These are phyloP conservation scores for Podila horticola DNA, from an alignment of 192 early-diverging fungal species.

Conservation along the genomic window DNA sequence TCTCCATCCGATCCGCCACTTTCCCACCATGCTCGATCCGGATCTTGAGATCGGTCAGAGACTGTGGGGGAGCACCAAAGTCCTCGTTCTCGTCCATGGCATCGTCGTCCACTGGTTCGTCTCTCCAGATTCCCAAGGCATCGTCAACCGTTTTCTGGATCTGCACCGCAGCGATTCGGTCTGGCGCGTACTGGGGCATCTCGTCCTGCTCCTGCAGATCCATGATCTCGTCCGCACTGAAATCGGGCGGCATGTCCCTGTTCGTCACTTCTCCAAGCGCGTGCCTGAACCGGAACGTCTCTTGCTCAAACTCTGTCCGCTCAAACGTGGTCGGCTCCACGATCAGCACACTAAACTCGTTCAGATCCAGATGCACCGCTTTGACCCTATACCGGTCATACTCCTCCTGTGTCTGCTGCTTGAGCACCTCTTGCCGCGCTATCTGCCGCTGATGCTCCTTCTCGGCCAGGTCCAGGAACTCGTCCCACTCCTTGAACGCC, in stretches of 20 bases:
- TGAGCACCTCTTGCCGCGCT: background rate
- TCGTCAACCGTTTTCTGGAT: background rate
- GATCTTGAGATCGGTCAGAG: background rate
- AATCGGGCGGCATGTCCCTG: slow-evolving; percentile 13
- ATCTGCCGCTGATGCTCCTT: slow-evolving; percentile 11
- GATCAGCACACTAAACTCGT: too few relatives aligned
- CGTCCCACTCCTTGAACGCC: slow-evolving; percentile 15
- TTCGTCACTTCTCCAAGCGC: background rate
- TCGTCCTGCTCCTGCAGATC: slow-evolving; percentile 3
- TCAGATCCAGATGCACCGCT: too few relatives aligned
- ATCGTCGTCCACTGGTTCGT: slow-evolving; percentile 4
- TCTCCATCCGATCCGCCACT: background rate
- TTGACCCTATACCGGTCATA: too few relatives aligned
- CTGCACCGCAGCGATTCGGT: background rate
- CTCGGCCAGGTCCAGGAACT: slow-evolving; percentile 20
- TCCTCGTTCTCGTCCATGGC: slow-evolving; percentile 8
- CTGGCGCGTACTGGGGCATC: background rate
- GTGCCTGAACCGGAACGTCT: slow-evolving; percentile 21
- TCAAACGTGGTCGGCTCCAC: slow-evolving; percentile 3
- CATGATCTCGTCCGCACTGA: background rate
- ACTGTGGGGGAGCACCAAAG: background rate
- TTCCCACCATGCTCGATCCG: slow-evolving; percentile 23
- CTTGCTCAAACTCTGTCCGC: slow-evolving; percentile 13
- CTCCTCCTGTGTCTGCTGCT: background rate
- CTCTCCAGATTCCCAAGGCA: background rate